Base-by-base conservation (phyloP, 176 grass and related monocot genomes). In the Rhynchospora tenuis region DNA sequence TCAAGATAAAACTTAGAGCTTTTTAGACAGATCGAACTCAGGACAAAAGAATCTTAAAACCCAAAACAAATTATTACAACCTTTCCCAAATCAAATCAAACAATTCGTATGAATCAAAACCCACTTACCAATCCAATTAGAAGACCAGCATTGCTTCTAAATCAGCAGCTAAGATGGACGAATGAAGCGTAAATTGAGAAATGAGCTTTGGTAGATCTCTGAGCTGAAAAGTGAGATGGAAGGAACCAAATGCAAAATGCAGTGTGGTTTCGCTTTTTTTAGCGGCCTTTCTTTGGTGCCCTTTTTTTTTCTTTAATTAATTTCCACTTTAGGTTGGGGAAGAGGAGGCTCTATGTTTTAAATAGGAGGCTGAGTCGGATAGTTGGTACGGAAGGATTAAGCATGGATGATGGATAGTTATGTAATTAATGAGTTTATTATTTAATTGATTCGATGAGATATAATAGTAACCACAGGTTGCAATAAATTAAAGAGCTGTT, bases 191-290 rank as follows among this genome's bases (percentile, higher is more conserved):
- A 15, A 47, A 54, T 76, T 28, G 47, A 54, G 15, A 54, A 66
- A 42, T 15, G 28, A 81, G 22, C 27, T 28, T 28, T 54, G 10
- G 6, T 19, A 68, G 80, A 67, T 82, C 80, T 65, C 60, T 38
- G 42, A 82, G 43, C 44, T 31, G 61, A 51, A 65, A 82, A 82
- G 57, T 81, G 56, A 62, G 33, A 48, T 47, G 11, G 52, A 59
- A 61, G 27, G 45, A 67, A 82, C 19, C 5, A 70, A 70, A n/a
- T n/a, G n/a, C 31, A 5, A 82, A 82, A 54, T 51, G 59, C 80
- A 82, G 45, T 82, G 59, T 28, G 43, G 17, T 82, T 29, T 82
- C 80, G 61, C 80, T 68, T 67, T 82, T 82, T 52, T 65, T 81
- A 65, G 59, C 59, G 12, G 33, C 13, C 57, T 64, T 64, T 81